Evolutionary conservation across 1,139 yeast genomes (phyloP).

Genomic region (Geotrichum klebahnii): DNA sequence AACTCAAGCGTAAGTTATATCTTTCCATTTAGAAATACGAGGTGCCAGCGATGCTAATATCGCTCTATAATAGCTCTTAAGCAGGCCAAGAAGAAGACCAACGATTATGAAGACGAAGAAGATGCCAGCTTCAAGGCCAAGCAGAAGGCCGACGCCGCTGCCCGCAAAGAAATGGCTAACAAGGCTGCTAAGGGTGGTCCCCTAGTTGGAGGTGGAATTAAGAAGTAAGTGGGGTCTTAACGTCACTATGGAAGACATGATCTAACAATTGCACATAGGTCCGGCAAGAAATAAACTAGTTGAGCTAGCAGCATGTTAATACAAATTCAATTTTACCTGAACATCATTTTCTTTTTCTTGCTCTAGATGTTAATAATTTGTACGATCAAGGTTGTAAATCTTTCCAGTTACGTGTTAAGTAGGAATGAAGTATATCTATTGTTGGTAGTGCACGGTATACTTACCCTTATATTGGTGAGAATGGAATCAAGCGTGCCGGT

Average conservation of each 20-base stretch:
- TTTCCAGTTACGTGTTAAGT: no score
- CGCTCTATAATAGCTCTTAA: constrained; percentile 38
- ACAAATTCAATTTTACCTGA: no score
- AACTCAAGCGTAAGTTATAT: constrained; percentile 44
- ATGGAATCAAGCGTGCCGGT: no score
- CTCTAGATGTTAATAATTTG: no score
- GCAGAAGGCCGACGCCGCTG: constrained; percentile 92
- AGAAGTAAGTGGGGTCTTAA: constrained; percentile 50
- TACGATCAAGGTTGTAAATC: no score
- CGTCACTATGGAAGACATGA: neutral
- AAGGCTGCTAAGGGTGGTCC: constrained; percentile 90
- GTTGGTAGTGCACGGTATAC: no score
- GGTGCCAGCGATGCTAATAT: no score
- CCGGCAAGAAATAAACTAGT: constrained; percentile 30
- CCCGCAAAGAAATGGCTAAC: constrained; percentile 83
- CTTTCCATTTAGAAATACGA: neutral
- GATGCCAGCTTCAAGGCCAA: constrained; percentile 87
- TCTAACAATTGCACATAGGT: constrained; percentile 22
- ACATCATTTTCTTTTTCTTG: no score
- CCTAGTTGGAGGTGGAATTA: constrained; percentile 87
- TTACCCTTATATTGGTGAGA: no score
- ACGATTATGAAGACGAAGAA: constrained; percentile 74
- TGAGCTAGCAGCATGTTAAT: no score
- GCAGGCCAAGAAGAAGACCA: constrained; percentile 56
- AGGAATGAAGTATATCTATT: no score